Percentiles rank a stretch among this genome's conserved stretches.
These are phyloP conservation scores for Xylaria sp. DNA, from an alignment of 2,329 filamentous ascomycete genomes.

Conservation along the genomic window DNA sequence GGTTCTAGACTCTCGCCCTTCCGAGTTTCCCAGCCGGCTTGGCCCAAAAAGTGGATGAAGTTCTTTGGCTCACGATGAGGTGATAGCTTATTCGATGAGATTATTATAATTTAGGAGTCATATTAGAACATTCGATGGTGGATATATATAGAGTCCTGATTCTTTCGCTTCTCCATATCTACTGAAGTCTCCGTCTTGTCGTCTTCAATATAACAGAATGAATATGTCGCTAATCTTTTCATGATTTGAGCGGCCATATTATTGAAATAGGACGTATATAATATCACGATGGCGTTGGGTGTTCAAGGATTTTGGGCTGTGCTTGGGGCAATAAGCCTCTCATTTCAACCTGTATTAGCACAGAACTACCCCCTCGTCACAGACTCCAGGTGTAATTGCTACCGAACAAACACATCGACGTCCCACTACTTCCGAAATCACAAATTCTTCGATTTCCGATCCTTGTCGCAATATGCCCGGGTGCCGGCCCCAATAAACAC, in stretches of 20 bases:
- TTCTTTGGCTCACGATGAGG: slow-evolving; percentile 10
- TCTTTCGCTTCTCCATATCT: background rate
- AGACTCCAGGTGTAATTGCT: slow-evolving; percentile 57
- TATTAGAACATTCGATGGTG: background rate
- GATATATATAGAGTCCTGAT: slow-evolving; percentile 9
- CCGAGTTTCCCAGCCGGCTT: slow-evolving; percentile 8
- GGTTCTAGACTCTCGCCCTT: slow-evolving; percentile 12
- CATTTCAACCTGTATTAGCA: slow-evolving; percentile 29
- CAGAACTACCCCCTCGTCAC: slow-evolving; percentile 44
- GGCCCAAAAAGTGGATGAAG: background rate
- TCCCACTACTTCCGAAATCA: slow-evolving; percentile 58
- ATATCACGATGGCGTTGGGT: slow-evolving; percentile 26
- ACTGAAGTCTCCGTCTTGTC: background rate
- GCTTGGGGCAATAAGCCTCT: slow-evolving; percentile 32
- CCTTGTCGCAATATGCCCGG: slow-evolving; percentile 54
- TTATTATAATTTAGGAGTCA: background rate
- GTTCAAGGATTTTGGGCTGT: slow-evolving; percentile 23
- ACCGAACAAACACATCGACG: slow-evolving; percentile 58
- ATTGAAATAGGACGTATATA: background rate
- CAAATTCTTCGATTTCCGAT: slow-evolving; percentile 62
- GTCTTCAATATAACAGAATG: background rate
- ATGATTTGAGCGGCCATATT: background rate
- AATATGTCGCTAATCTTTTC: background rate
- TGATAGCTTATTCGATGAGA: background rate
- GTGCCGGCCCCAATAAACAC: slow-evolving; percentile 46